These are phyloP conservation scores for Aspergillus hiratsukae DNA, from an alignment of 2,329 filamentous ascomycete genomes.

Conservation along the genomic window DNA sequence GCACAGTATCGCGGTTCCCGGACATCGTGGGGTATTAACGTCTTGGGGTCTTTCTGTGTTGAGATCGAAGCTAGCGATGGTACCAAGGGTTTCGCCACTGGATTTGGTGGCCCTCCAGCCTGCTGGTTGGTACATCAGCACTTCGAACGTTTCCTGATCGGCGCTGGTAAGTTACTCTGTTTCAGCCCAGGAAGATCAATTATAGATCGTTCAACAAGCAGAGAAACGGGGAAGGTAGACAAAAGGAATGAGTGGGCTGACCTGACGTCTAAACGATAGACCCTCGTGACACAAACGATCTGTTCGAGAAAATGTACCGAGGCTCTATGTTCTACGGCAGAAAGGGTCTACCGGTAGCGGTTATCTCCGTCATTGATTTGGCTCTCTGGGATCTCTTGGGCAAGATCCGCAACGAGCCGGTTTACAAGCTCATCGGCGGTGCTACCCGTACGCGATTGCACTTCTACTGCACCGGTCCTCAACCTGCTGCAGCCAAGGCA, in stretches of 20 bases:
- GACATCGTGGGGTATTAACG: conserved; percentile 94
- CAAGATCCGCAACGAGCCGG: conserved; percentile 86
- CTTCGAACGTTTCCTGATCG: conserved; percentile 86
- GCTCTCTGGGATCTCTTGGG: conserved; percentile 89
- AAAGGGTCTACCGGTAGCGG: conserved; percentile 82
- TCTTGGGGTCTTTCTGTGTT: conserved; percentile 84
- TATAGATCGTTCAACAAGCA: background rate
- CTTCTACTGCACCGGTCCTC: conserved; percentile 93
- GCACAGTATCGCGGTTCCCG: conserved; percentile 81
- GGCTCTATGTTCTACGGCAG: conserved; percentile 95
- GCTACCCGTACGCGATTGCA: conserved; percentile 77
- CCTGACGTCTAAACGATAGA: conserved; percentile 47
- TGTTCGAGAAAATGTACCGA: conserved; percentile 97
- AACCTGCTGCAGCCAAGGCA: conserved; percentile 70
- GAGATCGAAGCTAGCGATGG: conserved; percentile 87
- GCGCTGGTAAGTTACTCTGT: conserved; percentile 51
- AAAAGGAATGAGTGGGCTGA: background rate
- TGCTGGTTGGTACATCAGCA: conserved; percentile 94
- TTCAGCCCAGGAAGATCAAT: background rate
- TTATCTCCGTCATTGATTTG: conserved; percentile 91
- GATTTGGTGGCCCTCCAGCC: conserved; percentile 86
- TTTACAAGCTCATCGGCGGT: conserved; percentile 90
- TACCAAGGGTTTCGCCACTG: conserved; percentile 89
- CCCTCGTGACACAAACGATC: conserved; percentile 81
- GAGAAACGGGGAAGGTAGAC: background rate